Percentiles rank a stretch among this genome's conserved stretches.
Evolutionary conservation across 495 filamentous ascomycete species (phyloP).

Genomic region (Beverwykella pulmonaria): DNA sequence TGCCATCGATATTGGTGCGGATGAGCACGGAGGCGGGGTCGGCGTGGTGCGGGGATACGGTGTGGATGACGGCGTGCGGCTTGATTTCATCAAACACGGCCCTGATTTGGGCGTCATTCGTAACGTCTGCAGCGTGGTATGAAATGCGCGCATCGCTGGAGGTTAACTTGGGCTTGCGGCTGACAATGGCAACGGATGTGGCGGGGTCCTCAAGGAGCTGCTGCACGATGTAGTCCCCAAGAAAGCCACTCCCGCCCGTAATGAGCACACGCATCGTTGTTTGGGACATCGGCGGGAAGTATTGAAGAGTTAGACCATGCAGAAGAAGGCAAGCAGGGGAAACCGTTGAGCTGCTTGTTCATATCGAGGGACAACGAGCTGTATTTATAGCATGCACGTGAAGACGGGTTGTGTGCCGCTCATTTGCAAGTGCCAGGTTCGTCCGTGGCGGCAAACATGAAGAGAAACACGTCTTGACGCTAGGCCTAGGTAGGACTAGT

Average conservation of each 20-base stretch:
- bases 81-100: conserved; percentile 34
- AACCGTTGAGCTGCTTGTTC: too few relatives aligned
- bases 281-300: background rate
- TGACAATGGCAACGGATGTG: conserved; percentile 31
- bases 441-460: too few relatives aligned
- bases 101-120: conserved; percentile 12
- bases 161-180: conserved; percentile 25
- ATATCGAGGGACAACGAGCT: too few relatives aligned
- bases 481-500: too few relatives aligned
- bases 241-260: conserved; percentile 71
- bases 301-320: background rate
- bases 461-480: too few relatives aligned
- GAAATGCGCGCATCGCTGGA: conserved; percentile 8
- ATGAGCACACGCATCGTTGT: conserved; percentile 54
- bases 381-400: background rate
- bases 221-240: conserved; percentile 69
- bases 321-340: too few relatives aligned
- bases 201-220: conserved; percentile 52
- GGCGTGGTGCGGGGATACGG: conserved; percentile 30
- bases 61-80: conserved; percentile 40
- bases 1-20: conserved; percentile 34
- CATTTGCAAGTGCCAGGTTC: too few relatives aligned
- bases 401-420: too few relatives aligned
- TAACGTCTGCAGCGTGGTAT: conserved; percentile 38
- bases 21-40: conserved; percentile 8